A percentile compares a stretch with the other conserved stretches of the same genome.
These are phyloP conservation scores for Aspergillus intermedius DNA, from an alignment of 2,329 filamentous ascomycete genomes.

Conservation along the genomic window DNA sequence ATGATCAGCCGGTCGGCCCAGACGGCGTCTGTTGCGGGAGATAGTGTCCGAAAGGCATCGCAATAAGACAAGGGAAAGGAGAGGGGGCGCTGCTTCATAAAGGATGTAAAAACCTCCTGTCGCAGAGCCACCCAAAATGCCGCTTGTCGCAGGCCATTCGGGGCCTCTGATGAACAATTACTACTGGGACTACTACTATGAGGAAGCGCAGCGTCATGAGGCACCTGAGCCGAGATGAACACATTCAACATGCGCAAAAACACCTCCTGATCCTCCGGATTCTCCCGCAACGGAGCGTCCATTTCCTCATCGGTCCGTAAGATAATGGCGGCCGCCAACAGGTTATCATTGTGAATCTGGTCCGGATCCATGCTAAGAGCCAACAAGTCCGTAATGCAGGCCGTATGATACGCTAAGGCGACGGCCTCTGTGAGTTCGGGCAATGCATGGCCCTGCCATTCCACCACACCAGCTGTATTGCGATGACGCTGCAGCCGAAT, in stretches of 20 bases:
- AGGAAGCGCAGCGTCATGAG: background rate
- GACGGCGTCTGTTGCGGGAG: conserved; percentile 25
- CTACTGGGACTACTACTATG: background rate
- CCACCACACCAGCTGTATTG: conserved; percentile 11
- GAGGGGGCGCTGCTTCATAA: conserved; percentile 35
- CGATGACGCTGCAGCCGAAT: conserved; percentile 22
- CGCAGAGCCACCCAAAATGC: conserved; percentile 45
- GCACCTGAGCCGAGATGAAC: conserved; percentile 16
- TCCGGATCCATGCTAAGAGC: conserved; percentile 31
- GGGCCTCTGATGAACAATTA: background rate
- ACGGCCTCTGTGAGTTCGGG: conserved; percentile 28
- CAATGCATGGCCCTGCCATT: conserved; percentile 20
- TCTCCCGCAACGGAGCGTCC: conserved; percentile 22
- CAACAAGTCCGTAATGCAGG: conserved; percentile 37
- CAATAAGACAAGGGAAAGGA: conserved; percentile 34
- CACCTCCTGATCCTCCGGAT: conserved; percentile 13
- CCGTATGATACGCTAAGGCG: conserved; percentile 37
- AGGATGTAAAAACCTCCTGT: conserved; percentile 45
- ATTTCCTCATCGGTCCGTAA: conserved; percentile 38
- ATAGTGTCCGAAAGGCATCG: conserved; percentile 28
- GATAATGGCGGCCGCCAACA: conserved; percentile 34
- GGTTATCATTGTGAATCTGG: conserved; percentile 30
- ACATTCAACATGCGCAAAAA: conserved; percentile 17
- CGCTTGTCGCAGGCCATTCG: conserved; percentile 34
- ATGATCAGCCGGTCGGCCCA: conserved; percentile 50